Evolutionary conservation across 306 rosid species (phyloP), one percentile per base, ranked within the genome.

Genomic region (Trifolium fragiferum): DNA sequence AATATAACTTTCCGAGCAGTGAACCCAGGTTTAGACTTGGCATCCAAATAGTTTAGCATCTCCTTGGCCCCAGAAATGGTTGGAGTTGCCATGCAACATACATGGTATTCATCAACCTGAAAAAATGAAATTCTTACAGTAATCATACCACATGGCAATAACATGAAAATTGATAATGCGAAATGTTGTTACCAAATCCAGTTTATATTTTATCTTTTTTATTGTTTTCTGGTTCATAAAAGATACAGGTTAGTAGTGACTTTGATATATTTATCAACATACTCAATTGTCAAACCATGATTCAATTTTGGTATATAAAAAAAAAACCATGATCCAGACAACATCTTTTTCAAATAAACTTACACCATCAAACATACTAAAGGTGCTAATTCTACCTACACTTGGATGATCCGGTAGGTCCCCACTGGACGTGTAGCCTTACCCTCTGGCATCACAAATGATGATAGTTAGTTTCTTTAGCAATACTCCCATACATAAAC

Each of bases 41-140:
- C 90, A 49, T 84, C 80, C 70, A 92, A 85, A 77, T 85, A 87
- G 51, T 82, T 70, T 66, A 92, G 79, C 89, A 92, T 90, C 89
- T 88, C 94, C 89, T 83, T 87, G 78, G 98, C 98, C 79, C 98
- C 98, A 68, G 86, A 73, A 73, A 88, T 83, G 66, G 93, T 88
- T 64, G 98, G 98, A 62, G 98, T 90, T 77, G 96, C 98, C 96
- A 90, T 92, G 85, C 98, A 90, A 76, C 87, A 92, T 65, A 92
- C 91, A 54, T 96, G 89, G 86, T 84, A 90, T 76, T 85, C 92
- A 75, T 92, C 87, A 84, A 92, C 96, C 98, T 64, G 43, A 67
- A 53, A 55, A 80, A 75, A 62, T 21, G 71, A 25, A 13, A 66
- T 23, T 66, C 37, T 20, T 37, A 20, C 27, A 20, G 55, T 43